These are phyloP conservation scores for Echium plantagineum DNA, from an alignment of 257 asterid genomes.

Conservation along the genomic window DNA sequence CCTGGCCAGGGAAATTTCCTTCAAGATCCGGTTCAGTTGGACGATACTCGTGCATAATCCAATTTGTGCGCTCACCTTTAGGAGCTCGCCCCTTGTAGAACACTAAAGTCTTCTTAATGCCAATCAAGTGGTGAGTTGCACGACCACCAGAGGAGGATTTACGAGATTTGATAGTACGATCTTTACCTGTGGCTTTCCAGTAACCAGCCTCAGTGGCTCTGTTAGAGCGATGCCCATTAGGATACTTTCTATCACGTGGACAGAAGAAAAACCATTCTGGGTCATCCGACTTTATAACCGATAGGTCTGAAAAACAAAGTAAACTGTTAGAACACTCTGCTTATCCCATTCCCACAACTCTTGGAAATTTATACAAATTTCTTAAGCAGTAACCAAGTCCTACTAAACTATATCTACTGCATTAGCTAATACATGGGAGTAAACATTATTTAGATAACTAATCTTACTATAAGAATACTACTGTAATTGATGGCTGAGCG, in stretches of 20 bases:
- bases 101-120: constrained; percentile 78
- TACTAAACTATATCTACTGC: too few species aligned
- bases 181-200: constrained; percentile 88
- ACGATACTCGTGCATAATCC: constrained; percentile 89
- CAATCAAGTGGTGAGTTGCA: constrained; percentile 35
- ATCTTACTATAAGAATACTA: too few species aligned
- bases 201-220: constrained; percentile 77
- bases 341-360: too few species aligned
- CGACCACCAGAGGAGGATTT: constrained; percentile 30
- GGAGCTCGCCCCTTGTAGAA: constrained; percentile 86
- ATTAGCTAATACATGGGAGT: too few species aligned
- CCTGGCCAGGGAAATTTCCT: constrained; percentile 75
- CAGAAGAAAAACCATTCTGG: constrained; percentile 77
- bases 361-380: too few species aligned
- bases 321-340: not conserved
- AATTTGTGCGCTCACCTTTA: constrained; percentile 64
- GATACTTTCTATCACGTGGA: constrained; percentile 67
- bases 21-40: constrained; percentile 76
- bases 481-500: too few species aligned
- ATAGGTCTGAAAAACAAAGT: constrained; percentile 35
- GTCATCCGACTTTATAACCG: constrained; percentile 68
- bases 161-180: constrained; percentile 56
- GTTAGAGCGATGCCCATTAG: constrained; percentile 68
- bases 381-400: too few species aligned
- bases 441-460: too few species aligned